Evolutionary conservation across 495 filamentous ascomycete species (phyloP), one percentile per base, ranked within the genome.

Genomic region (Apodospora peruviana): DNA sequence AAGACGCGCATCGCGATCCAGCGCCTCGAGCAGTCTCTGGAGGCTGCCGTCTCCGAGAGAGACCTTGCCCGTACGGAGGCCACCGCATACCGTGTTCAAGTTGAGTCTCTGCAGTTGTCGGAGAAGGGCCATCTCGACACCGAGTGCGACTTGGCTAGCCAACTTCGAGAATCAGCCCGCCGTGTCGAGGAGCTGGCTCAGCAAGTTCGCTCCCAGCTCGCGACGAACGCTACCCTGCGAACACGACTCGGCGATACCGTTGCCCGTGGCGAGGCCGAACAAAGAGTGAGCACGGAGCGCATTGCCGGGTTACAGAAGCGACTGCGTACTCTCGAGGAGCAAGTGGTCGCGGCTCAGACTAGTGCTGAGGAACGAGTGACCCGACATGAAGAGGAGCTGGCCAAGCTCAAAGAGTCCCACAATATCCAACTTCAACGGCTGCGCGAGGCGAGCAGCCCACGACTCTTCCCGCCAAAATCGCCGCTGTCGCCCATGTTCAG

Each of bases 241-340:
- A 67, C 79, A 45, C 84, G 93, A n/a, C 80, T 98, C n/a, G 79
- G 85, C 10, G 80, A 86, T 40, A 91, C 91, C 5, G 87, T 98
- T 37, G 77, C 79, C 43, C 86, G 90, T 55, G 93, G 93, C 45
- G 93, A 97, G 60, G 75, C 77, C 25, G 88, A 90, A 51, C 93
- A 96, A 58, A 81, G 81, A 56, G 66, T 83, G 34, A 94, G 87
- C 47, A 84, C 85, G 3, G 69, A 78, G 43, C 83, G 85, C 53
- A 96, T 98, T 67, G 88, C 85, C 43, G 72, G 83, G 42, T 77
- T 96, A 70, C 90, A 97, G 61, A 76, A 70, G 41, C 83, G 79
- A 35, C 82, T 98, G 47, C 86, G 86, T 61, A 67, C 72, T 12
- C 74, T 95, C 20, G 93, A 98, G 65, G 93, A 98, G 51, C 80